A percentile compares a stretch with the other conserved stretches of the same genome.
Conservation (phyloP, 768 basidiomycete species). For the Lactifluus piperatus region DNA sequence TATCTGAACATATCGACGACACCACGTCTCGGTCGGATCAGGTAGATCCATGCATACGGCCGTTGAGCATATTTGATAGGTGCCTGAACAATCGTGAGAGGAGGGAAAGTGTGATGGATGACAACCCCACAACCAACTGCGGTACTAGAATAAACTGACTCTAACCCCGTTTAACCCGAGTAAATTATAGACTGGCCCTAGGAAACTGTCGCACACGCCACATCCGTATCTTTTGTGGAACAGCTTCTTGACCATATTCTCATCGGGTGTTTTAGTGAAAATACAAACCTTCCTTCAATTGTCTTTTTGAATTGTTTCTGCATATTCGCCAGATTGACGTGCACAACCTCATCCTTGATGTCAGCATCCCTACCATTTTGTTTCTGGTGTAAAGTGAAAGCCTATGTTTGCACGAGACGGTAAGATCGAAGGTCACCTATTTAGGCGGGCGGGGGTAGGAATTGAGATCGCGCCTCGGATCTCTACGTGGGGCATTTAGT, state of each 20-base stretch:
- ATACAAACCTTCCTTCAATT: neutral
- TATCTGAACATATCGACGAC: neutral
- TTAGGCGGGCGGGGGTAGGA: too few species aligned
- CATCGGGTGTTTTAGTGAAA: neutral
- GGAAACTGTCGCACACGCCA: neutral
- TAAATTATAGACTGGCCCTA: too few species aligned
- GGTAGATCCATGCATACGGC: neutral
- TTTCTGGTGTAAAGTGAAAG: too few species aligned
- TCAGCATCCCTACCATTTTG: too few species aligned
- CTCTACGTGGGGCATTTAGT: neutral
- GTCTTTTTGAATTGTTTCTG: too few species aligned
- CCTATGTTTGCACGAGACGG: neutral
- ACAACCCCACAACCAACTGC: neutral
- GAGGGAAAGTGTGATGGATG: neutral
- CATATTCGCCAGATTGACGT: too few species aligned
- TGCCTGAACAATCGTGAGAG: neutral
- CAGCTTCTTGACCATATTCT: neutral
- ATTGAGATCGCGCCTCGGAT: neutral
- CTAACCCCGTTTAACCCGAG: too few species aligned
- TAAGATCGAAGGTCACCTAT: neutral
- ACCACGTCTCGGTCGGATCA: neutral
- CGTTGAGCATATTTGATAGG: neutral
- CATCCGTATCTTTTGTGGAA: neutral
- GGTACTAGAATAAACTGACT: neutral
- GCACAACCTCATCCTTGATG: neutral